Evolutionary conservation across 2,329 filamentous ascomycete species (phyloP).

Genomic region (Aplosporella prunicola): DNA sequence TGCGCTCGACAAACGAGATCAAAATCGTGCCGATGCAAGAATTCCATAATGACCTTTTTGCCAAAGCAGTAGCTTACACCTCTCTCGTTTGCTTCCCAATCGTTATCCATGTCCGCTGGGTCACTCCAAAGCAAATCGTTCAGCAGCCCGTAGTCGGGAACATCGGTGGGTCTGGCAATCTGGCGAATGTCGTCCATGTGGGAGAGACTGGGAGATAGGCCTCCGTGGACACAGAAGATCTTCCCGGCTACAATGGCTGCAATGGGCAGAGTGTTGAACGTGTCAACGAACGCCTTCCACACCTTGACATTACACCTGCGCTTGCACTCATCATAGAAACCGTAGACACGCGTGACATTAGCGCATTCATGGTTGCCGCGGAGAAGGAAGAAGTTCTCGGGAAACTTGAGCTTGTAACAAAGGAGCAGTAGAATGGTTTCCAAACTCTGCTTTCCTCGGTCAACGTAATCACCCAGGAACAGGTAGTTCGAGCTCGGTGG

Average conservation of each 20-base stretch:
- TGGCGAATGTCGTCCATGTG: constrained; percentile 99
- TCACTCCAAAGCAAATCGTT: constrained; percentile 97
- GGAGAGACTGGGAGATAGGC: constrained; percentile 78
- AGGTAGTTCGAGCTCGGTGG: constrained; percentile 86
- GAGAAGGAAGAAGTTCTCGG: constrained; percentile 93
- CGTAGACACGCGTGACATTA: constrained; percentile 90
- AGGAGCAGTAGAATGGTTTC: constrained; percentile 88
- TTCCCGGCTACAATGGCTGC: constrained; percentile 95
- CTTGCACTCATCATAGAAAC: constrained; percentile 98
- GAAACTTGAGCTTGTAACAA: constrained; percentile 95
- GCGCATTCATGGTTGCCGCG: constrained; percentile 95
- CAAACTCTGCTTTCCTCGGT: constrained; percentile 88
- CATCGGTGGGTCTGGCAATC: constrained; percentile 90
- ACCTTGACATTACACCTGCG: constrained; percentile 91
- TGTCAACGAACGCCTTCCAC: constrained; percentile 97
- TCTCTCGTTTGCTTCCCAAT: constrained; percentile 96
- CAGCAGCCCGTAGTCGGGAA: constrained; percentile 89
- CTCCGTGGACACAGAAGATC: constrained; percentile 96
- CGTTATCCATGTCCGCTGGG: constrained; percentile 92
- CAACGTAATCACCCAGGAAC: constrained; percentile 93
- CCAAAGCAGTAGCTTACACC: constrained; percentile 98
- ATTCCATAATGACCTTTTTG: constrained; percentile 96
- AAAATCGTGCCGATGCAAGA: constrained; percentile 88
- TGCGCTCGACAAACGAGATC: constrained; percentile 94
- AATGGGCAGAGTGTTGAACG: constrained; percentile 91